Evolutionary conservation across 2,329 filamentous ascomycete species (phyloP).

Genomic region (Diplodia sapinea): DNA sequence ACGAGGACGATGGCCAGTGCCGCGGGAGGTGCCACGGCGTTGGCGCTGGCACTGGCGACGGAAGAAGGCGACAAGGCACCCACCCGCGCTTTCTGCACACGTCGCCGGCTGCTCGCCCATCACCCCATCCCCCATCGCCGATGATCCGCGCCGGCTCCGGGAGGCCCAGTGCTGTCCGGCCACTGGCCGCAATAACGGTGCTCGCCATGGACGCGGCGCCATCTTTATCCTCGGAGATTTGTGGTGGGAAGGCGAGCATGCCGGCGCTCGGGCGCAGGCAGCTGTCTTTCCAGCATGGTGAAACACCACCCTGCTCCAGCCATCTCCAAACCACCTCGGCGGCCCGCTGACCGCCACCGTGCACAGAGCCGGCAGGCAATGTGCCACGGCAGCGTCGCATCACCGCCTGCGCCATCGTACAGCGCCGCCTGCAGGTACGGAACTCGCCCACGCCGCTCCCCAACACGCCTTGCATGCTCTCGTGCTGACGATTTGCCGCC

Average conservation of each 20-base stretch:
- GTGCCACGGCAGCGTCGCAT: slow-evolving; percentile 28
- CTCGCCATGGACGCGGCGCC: neutral
- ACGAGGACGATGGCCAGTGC: neutral
- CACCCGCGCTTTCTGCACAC: slow-evolving; percentile 9
- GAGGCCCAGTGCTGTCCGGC: neutral
- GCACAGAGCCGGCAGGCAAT: slow-evolving; percentile 11
- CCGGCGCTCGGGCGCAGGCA: slow-evolving; percentile 4
- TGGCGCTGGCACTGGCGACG: neutral
- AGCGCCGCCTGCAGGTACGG: slow-evolving; percentile 10
- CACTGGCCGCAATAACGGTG: neutral
- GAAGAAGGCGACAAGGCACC: neutral
- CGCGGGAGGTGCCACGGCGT: slow-evolving; percentile 19
- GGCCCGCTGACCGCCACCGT: slow-evolving; percentile 26
- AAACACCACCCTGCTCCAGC: slow-evolving; percentile 19
- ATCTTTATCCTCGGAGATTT: slow-evolving; percentile 15
- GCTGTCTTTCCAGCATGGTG: slow-evolving; percentile 8
- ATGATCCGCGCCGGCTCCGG: slow-evolving; percentile 7
- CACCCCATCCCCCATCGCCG: neutral
- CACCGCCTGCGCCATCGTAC: slow-evolving; percentile 1
- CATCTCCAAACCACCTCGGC: neutral
- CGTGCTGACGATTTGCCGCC: slow-evolving; percentile 1
- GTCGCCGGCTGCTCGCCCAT: neutral
- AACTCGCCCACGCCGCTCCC: neutral
- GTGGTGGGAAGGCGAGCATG: neutral
- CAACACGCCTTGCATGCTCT: neutral